phyloP scores from a whole-genome alignment of 2,329 filamentous ascomycete species.

The Bipolaris gigantea region DNA sequence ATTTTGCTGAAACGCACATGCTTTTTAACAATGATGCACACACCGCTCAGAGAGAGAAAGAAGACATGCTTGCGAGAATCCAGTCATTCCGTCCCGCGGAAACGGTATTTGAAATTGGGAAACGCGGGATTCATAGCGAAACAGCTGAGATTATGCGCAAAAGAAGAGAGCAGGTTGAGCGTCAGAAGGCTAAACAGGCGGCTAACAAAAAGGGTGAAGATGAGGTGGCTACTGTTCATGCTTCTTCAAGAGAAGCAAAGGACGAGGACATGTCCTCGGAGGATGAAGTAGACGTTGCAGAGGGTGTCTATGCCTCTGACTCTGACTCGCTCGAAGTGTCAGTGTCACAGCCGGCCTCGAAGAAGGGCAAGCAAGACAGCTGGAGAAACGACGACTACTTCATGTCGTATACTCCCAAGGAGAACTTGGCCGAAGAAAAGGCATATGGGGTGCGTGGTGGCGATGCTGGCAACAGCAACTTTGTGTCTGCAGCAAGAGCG shows the following conservation, averaged over 20 bases:
- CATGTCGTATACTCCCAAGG: constrained; percentile 92
- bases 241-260: constrained; percentile 13
- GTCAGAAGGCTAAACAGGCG: constrained; percentile 51
- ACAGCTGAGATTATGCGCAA: constrained; percentile 76
- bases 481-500: constrained; percentile 82
- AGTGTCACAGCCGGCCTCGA: constrained; percentile 47
- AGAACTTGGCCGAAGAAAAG: constrained; percentile 83
- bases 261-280: constrained; percentile 34
- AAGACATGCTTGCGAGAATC: constrained; percentile 85
- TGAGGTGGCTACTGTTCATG: constrained; percentile 7
- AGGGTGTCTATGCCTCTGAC: constrained; percentile 48
- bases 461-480: constrained; percentile 63
- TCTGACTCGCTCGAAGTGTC: constrained; percentile 58
- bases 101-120: constrained; percentile 93
- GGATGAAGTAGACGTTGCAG: constrained; percentile 40
- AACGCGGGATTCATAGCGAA: constrained; percentile 63
- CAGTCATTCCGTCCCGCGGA: constrained; percentile 87
- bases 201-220: constrained; percentile 40
- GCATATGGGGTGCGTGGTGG: constrained; percentile 92
- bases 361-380: constrained; percentile 46
- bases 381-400: constrained; percentile 88
- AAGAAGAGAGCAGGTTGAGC: constrained; percentile 69
- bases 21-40: constrained; percentile 68
- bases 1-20: constrained; percentile 74
- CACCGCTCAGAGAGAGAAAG: constrained; percentile 67